Evolutionary conservation across 768 basidiomycete species (phyloP).

Genomic region (Naganishia onofrii): DNA sequence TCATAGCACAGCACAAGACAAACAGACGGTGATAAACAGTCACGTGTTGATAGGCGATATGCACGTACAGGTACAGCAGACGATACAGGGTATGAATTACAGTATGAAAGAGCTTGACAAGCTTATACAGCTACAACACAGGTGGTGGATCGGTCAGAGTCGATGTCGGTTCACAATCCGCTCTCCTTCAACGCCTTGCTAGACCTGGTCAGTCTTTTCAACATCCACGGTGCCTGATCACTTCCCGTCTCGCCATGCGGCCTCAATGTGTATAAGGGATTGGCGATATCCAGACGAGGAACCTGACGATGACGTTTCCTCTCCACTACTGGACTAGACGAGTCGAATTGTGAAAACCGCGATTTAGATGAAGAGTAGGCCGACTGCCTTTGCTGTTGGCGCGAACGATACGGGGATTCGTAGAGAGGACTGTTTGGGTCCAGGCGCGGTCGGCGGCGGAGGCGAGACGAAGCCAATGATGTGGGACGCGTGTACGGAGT

Average conservation of each 20-base stretch:
- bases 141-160: background rate
- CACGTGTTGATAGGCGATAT: conserved; percentile 2
- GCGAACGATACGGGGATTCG: conserved; percentile 11
- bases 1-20: background rate
- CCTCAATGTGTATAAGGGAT: conserved; percentile 14
- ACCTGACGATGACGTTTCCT: conserved; percentile 3
- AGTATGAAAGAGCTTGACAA: background rate
- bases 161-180: background rate
- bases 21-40: background rate
- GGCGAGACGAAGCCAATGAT: background rate
- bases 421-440: conserved; percentile 18
- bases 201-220: background rate
- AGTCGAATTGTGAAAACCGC: background rate
- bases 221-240: conserved; percentile 11
- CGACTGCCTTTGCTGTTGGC: background rate
- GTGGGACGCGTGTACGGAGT: conserved; percentile 1
- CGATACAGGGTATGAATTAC: background rate
- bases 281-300: conserved; percentile 19
- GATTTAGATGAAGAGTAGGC: background rate
- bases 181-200: conserved; percentile 15
- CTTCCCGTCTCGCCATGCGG: background rate
- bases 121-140: background rate
- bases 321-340: conserved; percentile 15
- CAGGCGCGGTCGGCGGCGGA: background rate
- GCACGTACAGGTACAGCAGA: too few relatives aligned